Percentiles rank a stretch among this genome's conserved stretches.
phyloP scores from a whole-genome alignment of 495 filamentous ascomycete genomes.

The Xylaria scruposa region DNA sequence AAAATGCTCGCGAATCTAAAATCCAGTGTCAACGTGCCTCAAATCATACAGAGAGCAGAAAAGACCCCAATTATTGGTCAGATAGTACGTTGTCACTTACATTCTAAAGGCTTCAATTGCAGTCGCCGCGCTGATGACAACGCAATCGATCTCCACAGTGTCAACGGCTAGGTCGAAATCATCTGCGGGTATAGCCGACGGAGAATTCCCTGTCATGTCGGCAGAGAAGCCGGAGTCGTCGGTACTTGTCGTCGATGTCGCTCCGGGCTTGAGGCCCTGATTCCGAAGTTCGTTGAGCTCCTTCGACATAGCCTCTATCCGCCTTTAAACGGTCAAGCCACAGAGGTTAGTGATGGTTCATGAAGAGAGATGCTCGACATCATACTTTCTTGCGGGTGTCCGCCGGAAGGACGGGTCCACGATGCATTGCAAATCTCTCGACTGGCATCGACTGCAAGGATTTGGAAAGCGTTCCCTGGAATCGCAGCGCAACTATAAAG shows the following conservation, averaged over 20 bases:
- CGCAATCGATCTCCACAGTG: constrained; percentile 32
- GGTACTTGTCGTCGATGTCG: constrained; percentile 33
- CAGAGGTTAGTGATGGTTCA: constrained; percentile 15
- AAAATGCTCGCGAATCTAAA: constrained; percentile 37
- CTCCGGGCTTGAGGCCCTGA: constrained; percentile 29
- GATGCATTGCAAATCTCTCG: constrained; percentile 35
- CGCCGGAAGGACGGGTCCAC: constrained; percentile 42
- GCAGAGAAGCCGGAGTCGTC: constrained; percentile 23
- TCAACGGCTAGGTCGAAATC: constrained; percentile 34
- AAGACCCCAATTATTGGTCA: background rate
- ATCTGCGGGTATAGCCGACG: constrained; percentile 30
- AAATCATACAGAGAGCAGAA: too few species aligned
- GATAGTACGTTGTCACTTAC: constrained; percentile 23
- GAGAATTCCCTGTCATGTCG: constrained; percentile 8
- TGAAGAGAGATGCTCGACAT: background rate
- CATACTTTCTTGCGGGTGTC: constrained; percentile 41
- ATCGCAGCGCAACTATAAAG: constrained; percentile 40
- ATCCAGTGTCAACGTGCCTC: background rate
- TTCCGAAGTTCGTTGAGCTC: constrained; percentile 42
- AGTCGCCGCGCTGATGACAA: constrained; percentile 31
- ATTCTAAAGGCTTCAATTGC: constrained; percentile 35
- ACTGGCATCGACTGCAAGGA: constrained; percentile 39
- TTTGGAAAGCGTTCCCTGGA: constrained; percentile 43
- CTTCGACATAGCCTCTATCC: constrained; percentile 43
- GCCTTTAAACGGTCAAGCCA: constrained; percentile 21